These are phyloP conservation scores for Funneliformis mosseae DNA, from an alignment of 192 early-diverging fungal genomes.

Conservation along the genomic window DNA sequence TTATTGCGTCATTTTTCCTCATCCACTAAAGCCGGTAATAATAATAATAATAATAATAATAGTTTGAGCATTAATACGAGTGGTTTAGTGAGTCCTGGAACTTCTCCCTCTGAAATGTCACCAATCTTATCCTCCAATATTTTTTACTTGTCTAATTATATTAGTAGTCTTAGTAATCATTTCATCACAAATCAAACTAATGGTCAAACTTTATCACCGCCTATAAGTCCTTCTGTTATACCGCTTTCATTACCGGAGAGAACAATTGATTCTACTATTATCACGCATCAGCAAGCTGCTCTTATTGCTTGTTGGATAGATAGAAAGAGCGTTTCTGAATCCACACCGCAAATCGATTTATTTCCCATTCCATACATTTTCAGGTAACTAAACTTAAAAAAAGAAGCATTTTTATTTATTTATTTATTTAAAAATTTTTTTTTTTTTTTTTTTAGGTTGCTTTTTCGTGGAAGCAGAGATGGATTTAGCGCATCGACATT, in stretches of 20 bases:
- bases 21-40: neutral
- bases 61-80: neutral
- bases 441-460: conserved; percentile 21
- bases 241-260: neutral
- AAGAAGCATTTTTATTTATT: neutral
- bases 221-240: neutral
- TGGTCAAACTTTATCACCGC: neutral
- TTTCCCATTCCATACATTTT: conserved; percentile 26
- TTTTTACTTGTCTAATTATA: no score
- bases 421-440: no score
- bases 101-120: neutral
- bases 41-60: neutral
- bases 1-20: conserved; percentile 24
- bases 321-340: neutral
- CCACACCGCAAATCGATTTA: neutral
- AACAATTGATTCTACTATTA: conserved; percentile 31
- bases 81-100: neutral
- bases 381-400: conserved; percentile 2
- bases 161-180: no score
- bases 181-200: no score
- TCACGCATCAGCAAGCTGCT: conserved; percentile 29
- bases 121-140: neutral
- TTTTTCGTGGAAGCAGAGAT: conserved; percentile 34
- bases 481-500: conserved; percentile 32
- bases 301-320: conserved; percentile 33